These are phyloP conservation scores for Mycena sanguinolenta DNA, from an alignment of 768 basidiomycete species.

Conservation along the genomic window DNA sequence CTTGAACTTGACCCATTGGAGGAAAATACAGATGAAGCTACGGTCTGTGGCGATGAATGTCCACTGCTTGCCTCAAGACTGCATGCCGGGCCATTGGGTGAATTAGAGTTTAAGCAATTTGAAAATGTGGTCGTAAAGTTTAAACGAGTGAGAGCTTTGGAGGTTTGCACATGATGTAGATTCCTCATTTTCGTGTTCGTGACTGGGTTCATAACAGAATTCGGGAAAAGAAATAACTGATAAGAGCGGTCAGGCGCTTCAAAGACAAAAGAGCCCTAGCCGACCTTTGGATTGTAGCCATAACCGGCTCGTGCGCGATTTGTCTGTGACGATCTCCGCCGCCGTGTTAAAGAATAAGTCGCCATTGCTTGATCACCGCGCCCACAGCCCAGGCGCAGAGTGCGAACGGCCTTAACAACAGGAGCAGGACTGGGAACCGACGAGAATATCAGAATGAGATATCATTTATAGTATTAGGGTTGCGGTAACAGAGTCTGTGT, in stretches of 20 bases:
- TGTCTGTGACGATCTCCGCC: constrained; percentile 16
- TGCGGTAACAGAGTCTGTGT: constrained; percentile 29
- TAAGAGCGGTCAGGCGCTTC: constrained; percentile 21
- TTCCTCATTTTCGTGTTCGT: constrained; percentile 38
- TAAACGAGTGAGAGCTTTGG: constrained; percentile 36
- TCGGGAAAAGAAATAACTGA: constrained; percentile 32
- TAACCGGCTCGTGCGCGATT: constrained; percentile 20
- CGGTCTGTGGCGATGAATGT: constrained; percentile 64
- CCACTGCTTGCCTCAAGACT: constrained; percentile 64
- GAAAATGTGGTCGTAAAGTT: constrained; percentile 32
- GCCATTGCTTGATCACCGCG: constrained; percentile 31
- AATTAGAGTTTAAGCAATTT: constrained; percentile 12
- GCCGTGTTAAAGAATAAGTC: constrained; percentile 18
- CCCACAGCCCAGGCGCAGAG: constrained; percentile 27
- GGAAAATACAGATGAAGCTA: constrained; percentile 55
- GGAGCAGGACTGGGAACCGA: constrained; percentile 29
- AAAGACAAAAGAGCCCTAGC: constrained; percentile 31
- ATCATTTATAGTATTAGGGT: constrained; percentile 59
- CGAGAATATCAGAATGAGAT: constrained; percentile 36
- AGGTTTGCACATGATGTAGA: constrained; percentile 33
- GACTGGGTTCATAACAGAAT: constrained; percentile 33
- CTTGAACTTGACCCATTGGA: constrained; percentile 54
- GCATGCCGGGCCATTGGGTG: constrained; percentile 41
- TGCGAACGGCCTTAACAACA: constrained; percentile 24
- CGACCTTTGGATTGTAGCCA: constrained; percentile 29